These are phyloP conservation scores for Penicillium sp. DNA, from an alignment of 2,329 filamentous ascomycete genomes.

Conservation along the genomic window DNA sequence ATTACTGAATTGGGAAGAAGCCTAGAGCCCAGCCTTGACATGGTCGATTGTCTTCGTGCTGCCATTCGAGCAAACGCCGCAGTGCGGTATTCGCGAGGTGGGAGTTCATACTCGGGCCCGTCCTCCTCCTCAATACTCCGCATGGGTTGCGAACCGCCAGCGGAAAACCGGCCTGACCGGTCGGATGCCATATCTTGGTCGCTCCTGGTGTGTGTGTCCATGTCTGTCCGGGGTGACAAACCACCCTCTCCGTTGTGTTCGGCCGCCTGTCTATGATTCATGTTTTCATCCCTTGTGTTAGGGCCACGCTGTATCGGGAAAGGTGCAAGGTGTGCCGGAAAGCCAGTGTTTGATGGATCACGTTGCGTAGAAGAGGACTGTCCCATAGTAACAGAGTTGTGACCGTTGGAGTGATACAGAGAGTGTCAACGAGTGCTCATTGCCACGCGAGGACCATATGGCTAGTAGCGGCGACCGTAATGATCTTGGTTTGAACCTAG, in stretches of 20 bases:
- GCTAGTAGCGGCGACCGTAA: constrained; percentile 15
- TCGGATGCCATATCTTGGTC: constrained; percentile 16
- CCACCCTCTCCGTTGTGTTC: constrained; percentile 29
- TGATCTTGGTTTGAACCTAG: not conserved
- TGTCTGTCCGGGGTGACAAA: constrained; percentile 19
- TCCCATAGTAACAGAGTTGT: constrained; percentile 42
- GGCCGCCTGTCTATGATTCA: constrained; percentile 33
- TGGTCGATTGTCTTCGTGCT: constrained; percentile 46
- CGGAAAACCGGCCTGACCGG: constrained; percentile 11
- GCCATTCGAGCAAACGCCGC: constrained; percentile 38
- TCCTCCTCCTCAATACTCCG: constrained; percentile 41
- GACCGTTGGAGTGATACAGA: constrained; percentile 19
- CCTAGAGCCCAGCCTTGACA: constrained; percentile 50
- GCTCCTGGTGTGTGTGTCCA: constrained; percentile 8
- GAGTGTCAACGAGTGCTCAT: constrained; percentile 29
- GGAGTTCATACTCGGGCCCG: constrained; percentile 33
- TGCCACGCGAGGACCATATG: constrained; percentile 29
- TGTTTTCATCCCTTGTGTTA: constrained; percentile 36
- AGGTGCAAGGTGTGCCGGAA: constrained; percentile 23
- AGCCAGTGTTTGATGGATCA: constrained; percentile 32
- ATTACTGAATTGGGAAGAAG: constrained; percentile 50
- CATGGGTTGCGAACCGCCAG: constrained; percentile 25
- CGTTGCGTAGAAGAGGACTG: constrained; percentile 45
- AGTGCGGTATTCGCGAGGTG: constrained; percentile 33
- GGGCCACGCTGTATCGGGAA: constrained; percentile 23